Evolutionary conservation across 179 eudicot genomes (phyloP), one percentile per base, ranked within the genome.

Genomic region (Silene vulgaris): DNA sequence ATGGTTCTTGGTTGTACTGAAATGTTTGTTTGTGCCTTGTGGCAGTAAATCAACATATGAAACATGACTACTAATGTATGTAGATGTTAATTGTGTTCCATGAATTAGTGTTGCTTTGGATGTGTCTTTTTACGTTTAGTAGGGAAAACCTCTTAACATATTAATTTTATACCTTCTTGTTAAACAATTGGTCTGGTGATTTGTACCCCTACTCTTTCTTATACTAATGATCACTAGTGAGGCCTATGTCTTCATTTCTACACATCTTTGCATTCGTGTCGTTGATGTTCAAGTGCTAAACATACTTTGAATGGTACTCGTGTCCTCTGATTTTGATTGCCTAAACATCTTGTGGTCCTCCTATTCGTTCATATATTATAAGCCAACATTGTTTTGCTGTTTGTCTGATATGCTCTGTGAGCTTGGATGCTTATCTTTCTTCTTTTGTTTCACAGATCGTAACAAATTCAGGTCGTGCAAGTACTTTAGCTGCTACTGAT

Each of bases 381-480:
- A 68, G 71, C 56, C 54, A 37, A 8, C 3, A 7, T n/a, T 19
- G 20, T 70, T 48, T 45, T 48, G 73, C 21, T 23, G 48, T 72
- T 72, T 71, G 19, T 40, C 19, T 52, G 61, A 37, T 73, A 30
- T 68, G 32, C 20, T 32, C 48, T 17, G 19, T 9, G 8, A n/a
- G 56, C 57, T 16, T 40, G 16, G 19, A 2, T 54, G 30, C 60
- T 26, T 6, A 61, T 45, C 54, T 2, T 69, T 64, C 64, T 20
- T 61, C 66, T 78, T 69, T 61, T 79, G 73, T 69, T 73, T 74
- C 35, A 73, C 77, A 96, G 97, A 87, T 96, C 67, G 98, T 96
- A 54, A 96, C 98, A 48, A 93, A 89, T 79, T 90, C 97, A 4
- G 99, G 97, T 45, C 99, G 99, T 74, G 97, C 97, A 75, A 96